A percentile compares a stretch with the other conserved stretches of the same genome.
These are phyloP conservation scores for Candida xiaguanensis DNA, from an alignment of 805 yeast species.

Conservation along the genomic window DNA sequence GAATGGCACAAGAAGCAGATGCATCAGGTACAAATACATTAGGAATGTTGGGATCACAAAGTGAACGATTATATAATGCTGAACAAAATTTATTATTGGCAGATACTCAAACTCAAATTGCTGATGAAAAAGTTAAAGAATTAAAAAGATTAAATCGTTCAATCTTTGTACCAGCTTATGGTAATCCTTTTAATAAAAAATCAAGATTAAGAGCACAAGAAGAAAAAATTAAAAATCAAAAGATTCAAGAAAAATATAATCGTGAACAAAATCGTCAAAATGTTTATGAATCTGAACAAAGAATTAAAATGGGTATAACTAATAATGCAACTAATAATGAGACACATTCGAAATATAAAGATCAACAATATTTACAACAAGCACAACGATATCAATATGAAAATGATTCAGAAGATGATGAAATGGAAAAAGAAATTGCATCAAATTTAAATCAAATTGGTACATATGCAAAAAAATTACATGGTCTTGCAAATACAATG, in stretches of 20 bases:
- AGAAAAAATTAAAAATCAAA: conserved; percentile 57
- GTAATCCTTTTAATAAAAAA: conserved; percentile 85
- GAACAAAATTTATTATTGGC: conserved; percentile 76
- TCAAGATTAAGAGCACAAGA: conserved; percentile 73
- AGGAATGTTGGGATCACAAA: conserved; percentile 92
- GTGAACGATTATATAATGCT: conserved; percentile 76
- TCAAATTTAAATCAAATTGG: conserved; percentile 77
- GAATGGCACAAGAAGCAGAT: conserved; percentile 47
- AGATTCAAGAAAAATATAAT: conserved; percentile 57
- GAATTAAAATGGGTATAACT: conserved; percentile 62
- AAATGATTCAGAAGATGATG: conserved; percentile 90
- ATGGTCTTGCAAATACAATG: conserved; percentile 66
- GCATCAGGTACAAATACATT: conserved; percentile 61
- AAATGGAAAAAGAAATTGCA: conserved; percentile 83
- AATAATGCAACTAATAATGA: conserved; percentile 36
- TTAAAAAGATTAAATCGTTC: conserved; percentile 76
- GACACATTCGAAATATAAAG: conserved; percentile 44
- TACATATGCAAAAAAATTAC: conserved; percentile 64
- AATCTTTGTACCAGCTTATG: conserved; percentile 68
- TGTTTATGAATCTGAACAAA: conserved; percentile 61
- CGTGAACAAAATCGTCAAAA: conserved; percentile 59
- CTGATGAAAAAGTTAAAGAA: conserved; percentile 78
- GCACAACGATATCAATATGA: conserved; percentile 78
- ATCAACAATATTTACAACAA: conserved; percentile 50
- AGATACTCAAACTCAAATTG: conserved; percentile 75